These are phyloP conservation scores for Phlebopus sp. DNA, from an alignment of 1,284 basidiomycete species.

Conservation along the genomic window DNA sequence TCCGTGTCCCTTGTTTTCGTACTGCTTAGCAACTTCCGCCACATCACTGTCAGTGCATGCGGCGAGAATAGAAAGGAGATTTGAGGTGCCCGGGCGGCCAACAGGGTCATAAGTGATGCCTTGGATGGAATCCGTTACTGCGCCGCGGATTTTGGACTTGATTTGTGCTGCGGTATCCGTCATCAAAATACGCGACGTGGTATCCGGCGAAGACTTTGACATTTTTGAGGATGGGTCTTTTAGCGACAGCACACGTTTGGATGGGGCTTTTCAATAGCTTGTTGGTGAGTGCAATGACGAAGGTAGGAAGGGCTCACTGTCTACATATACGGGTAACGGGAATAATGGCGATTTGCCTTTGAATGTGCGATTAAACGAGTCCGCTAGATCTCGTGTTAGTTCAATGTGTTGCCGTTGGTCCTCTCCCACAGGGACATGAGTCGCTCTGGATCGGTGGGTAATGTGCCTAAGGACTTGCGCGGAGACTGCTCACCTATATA, in stretches of 20 bases:
- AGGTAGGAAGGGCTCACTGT: constrained; percentile 53
- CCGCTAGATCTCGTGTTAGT: constrained; percentile 80
- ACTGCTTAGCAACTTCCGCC: constrained; percentile 46
- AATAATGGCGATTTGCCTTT: constrained; percentile 51
- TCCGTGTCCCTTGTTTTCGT: constrained; percentile 59
- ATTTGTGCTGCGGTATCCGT: constrained; percentile 74
- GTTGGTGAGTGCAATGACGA: neutral
- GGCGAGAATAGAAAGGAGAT: constrained; percentile 76
- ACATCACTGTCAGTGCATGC: constrained; percentile 60
- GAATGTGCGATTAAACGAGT: constrained; percentile 77
- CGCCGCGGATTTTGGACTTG: constrained; percentile 68
- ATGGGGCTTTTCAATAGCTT: constrained; percentile 53
- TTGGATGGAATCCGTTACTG: constrained; percentile 81
- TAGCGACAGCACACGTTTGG: constrained; percentile 78
- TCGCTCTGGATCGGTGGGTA: constrained; percentile 53
- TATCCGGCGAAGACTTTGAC: constrained; percentile 88
- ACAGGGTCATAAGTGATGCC: constrained; percentile 79
- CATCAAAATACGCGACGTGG: constrained; percentile 81
- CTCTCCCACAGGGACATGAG: constrained; percentile 93
- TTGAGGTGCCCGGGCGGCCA: constrained; percentile 78
- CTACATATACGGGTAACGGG: constrained; percentile 69
- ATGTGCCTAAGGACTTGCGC: neutral
- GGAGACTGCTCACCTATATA: constrained; percentile 64
- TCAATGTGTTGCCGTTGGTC: constrained; percentile 95
- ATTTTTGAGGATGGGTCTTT: constrained; percentile 87